Base-by-base conservation (phyloP, 768 basidiomycete species). In the Tulasnella sp. region DNA sequence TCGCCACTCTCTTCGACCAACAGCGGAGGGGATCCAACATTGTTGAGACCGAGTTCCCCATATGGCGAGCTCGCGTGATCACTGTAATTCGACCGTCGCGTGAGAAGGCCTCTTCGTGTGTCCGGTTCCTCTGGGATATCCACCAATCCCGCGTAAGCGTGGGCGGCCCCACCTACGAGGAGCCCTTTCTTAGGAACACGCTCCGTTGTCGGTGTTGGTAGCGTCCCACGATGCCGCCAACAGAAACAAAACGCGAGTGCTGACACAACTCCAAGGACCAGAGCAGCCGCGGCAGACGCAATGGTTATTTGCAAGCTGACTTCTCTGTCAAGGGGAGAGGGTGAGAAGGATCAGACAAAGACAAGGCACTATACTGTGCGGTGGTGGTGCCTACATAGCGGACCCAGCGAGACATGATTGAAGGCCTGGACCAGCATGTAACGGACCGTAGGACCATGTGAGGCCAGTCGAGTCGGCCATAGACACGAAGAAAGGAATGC, bases 401-500 rank as follows among this genome's bases (percentile, higher is more conserved):
- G 10, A 21, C 22, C 19, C 31, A 12, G 31, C 52, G n/a, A 60
- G 42, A 44, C 59, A 60, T 50, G 29, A 25, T 15, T 52, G 24
- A 27, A 29, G 34, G 21, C 50, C 49, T n/a, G 27, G 50, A 22
- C 51, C 51, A 11, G 59, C 51, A 44, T 44, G 59, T 43, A 60
- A 38, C 11, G 59, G 59, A 1, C 59, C 59, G 53, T 41, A 52
- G 24, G 30, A 38, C 59, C 59, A 60, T 19, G 31, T 44, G 19
- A 42, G 24, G 17, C 51, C 59, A 1, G 50, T 21, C 17, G 59
- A 60, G 45, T 60, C 59, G 12, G 50, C 42, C 38, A 60, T 22
- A 11, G 49, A 53, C 10, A 60, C 43, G 43, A 60, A 60, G 41
- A 60, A 60, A 19, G 59, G 51, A 25, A 22, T 29, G 25, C 51